phyloP scores from a whole-genome alignment of 2,329 filamentous ascomycete genomes.

The Fusarium burgessii region DNA sequence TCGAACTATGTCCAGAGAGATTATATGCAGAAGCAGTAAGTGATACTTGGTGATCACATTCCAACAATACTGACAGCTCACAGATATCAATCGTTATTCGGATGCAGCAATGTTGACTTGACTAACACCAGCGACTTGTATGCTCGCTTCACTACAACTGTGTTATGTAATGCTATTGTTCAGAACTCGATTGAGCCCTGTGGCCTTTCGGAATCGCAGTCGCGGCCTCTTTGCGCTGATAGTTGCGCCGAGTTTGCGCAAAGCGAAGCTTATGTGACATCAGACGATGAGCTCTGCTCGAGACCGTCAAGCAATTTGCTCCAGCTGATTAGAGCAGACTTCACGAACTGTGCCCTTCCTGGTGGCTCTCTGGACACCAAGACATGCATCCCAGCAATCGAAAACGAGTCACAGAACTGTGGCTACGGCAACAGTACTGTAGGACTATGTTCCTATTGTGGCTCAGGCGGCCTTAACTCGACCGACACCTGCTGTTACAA shows the following conservation, averaged over 20 bases:
- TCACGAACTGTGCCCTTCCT: constrained; percentile 87
- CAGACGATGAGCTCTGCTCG: constrained; percentile 79
- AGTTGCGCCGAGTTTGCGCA: constrained; percentile 88
- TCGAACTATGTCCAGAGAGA: constrained; percentile 76
- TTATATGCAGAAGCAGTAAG: constrained; percentile 84
- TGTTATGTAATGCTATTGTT: constrained; percentile 93
- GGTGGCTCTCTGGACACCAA: constrained; percentile 79
- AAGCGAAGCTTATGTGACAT: constrained; percentile 87
- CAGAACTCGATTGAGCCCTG: constrained; percentile 86
- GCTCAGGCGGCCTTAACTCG: constrained; percentile 84
- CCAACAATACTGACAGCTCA: constrained; percentile 18
- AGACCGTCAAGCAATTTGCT: constrained; percentile 73
- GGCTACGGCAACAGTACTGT: constrained; percentile 79
- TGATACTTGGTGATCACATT: background rate
- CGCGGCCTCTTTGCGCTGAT: constrained; percentile 86
- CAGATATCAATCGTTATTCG: constrained; percentile 85
- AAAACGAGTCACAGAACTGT: constrained; percentile 89
- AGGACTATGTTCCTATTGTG: constrained; percentile 90
- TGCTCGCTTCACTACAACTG: constrained; percentile 90
- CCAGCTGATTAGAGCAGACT: constrained; percentile 88
- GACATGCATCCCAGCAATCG: constrained; percentile 78
- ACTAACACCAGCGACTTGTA: constrained; percentile 85
- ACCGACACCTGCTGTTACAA: constrained; percentile 96
- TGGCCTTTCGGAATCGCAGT: constrained; percentile 70
- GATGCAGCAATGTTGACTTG: constrained; percentile 82